Evolutionary conservation across 2,329 filamentous ascomycete species (phyloP).

Genomic region (Penicillium thymicola): DNA sequence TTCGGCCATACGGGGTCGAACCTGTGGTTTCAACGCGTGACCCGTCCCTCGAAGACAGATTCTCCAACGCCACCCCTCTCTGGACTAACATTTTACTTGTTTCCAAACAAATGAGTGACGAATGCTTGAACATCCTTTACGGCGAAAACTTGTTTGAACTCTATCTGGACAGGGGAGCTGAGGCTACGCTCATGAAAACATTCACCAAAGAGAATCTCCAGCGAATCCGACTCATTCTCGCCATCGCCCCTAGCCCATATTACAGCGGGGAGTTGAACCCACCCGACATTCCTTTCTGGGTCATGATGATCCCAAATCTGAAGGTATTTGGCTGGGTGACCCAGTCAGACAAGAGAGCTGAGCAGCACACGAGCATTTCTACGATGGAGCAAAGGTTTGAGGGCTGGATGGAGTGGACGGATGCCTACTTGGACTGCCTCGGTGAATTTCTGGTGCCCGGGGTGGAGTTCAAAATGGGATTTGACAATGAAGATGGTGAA

Average conservation of each 20-base stretch:
- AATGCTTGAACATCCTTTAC: background rate
- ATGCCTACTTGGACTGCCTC: background rate
- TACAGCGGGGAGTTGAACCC: background rate
- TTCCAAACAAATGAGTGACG: background rate
- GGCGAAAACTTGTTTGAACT: conserved; percentile 1
- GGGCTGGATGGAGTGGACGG: background rate
- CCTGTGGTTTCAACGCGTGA: background rate
- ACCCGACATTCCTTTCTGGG: background rate
- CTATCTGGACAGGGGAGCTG: background rate
- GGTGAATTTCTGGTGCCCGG: background rate
- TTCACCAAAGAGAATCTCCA: background rate
- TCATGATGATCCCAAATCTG: background rate
- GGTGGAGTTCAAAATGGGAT: background rate
- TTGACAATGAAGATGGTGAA: background rate
- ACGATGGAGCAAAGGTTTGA: background rate
- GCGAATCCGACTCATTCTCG: background rate
- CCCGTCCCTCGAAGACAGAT: background rate
- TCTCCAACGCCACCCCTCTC: background rate
- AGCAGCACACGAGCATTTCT: background rate
- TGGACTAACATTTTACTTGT: background rate
- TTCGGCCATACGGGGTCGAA: background rate
- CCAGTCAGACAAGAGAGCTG: background rate
- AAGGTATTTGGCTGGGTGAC: background rate
- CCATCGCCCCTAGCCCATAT: background rate
- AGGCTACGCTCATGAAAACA: background rate